Evolutionary conservation across 2,329 filamentous ascomycete genomes (phyloP).

Genomic region (Pleoardoris graminearum): DNA sequence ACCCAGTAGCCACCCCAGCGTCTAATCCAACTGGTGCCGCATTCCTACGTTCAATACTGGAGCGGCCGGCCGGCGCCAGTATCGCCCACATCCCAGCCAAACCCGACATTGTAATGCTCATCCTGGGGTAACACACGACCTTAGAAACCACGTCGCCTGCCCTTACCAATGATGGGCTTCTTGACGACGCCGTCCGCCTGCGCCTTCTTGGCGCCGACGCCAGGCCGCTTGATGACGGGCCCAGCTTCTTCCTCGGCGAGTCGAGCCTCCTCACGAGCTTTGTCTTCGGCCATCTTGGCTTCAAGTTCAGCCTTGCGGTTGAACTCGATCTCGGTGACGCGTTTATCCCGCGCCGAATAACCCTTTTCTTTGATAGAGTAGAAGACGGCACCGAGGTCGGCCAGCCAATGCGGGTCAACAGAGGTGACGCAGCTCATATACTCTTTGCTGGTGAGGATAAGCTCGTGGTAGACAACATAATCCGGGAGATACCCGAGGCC

Average conservation of each 20-base stretch:
- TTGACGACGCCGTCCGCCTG: slow-evolving; percentile 47
- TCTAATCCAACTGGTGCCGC: too few relatives aligned
- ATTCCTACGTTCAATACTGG: too few relatives aligned
- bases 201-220: slow-evolving; percentile 33
- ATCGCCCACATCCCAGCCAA: too few relatives aligned
- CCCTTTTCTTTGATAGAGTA: slow-evolving; percentile 98
- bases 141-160: slow-evolving; percentile 24
- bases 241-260: slow-evolving; percentile 42
- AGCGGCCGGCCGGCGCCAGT: too few relatives aligned
- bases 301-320: slow-evolving; percentile 93
- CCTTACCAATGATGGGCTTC: slow-evolving; percentile 40
- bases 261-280: slow-evolving; percentile 65
- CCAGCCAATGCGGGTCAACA: slow-evolving; percentile 96
- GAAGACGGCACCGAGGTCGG: slow-evolving; percentile 94
- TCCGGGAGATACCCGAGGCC: slow-evolving; percentile 92
- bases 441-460: slow-evolving; percentile 94
- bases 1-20: too few relatives aligned
- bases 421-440: slow-evolving; percentile 98
- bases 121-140: too few relatives aligned
- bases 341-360: slow-evolving; percentile 83
- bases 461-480: slow-evolving; percentile 96
- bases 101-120: too few relatives aligned
- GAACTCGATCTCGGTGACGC: slow-evolving; percentile 87
- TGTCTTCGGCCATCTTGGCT: slow-evolving; percentile 86
- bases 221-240: slow-evolving; percentile 31